Percentiles rank a stretch among this genome's conserved stretches.
These are phyloP conservation scores for Sherardia arvensis DNA, from an alignment of 257 asterid genomes.

Conservation along the genomic window DNA sequence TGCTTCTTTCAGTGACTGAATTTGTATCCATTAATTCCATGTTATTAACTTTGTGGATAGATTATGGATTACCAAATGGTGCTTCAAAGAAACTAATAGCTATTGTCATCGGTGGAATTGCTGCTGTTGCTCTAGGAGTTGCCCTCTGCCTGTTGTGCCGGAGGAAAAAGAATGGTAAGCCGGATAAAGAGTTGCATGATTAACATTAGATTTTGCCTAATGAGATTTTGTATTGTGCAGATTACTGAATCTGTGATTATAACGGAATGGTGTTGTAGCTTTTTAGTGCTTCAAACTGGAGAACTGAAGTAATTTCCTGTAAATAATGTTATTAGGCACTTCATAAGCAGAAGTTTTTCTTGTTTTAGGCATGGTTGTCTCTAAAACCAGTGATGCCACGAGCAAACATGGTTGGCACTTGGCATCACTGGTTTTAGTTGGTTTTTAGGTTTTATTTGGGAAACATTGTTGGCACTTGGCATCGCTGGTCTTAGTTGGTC, in stretches of 20 bases:
- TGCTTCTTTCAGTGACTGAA: background rate
- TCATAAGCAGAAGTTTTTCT: background rate
- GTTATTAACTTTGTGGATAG: conserved; percentile 7
- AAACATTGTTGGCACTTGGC: too few relatives aligned
- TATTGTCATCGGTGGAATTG: conserved; percentile 46
- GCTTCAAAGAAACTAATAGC: conserved; percentile 33
- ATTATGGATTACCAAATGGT: conserved; percentile 8
- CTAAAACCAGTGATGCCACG: too few relatives aligned
- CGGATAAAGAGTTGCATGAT: background rate
- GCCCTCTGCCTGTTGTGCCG: conserved; percentile 27
- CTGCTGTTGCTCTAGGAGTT: conserved; percentile 22
- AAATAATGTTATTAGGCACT: background rate
- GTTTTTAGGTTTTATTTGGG: too few relatives aligned
- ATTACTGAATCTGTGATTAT: background rate
- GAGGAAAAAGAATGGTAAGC: conserved; percentile 47
- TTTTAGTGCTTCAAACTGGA: background rate
- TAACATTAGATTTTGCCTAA: background rate
- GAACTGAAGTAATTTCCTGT: background rate
- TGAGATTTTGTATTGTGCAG: conserved; percentile 8
- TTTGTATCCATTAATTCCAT: background rate
- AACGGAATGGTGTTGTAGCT: background rate
- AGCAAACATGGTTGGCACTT: too few relatives aligned
- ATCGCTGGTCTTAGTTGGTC: too few relatives aligned
- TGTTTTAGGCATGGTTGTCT: too few relatives aligned
- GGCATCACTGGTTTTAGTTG: too few relatives aligned